Conservation (phyloP, 1,284 basidiomycete species). For the Boletus semigastroideus region DNA sequence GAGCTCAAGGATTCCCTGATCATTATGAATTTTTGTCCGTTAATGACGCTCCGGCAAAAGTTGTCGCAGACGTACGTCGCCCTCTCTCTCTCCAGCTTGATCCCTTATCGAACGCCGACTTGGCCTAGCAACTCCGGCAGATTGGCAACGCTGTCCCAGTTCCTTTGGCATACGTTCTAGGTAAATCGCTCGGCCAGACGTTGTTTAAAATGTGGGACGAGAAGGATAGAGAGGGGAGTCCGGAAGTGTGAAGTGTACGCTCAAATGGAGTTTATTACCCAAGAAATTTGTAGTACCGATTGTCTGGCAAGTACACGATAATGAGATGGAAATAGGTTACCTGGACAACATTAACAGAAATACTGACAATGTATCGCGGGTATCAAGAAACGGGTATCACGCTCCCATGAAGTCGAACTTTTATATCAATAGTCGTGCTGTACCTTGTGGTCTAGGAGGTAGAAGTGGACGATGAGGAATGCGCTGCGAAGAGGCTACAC, state of each 20-base stretch:
- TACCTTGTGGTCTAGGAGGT: slow-evolving; percentile 16
- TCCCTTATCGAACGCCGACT: neutral
- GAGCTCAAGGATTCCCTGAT: slow-evolving; percentile 74
- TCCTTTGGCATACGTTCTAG: slow-evolving; percentile 60
- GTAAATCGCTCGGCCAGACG: slow-evolving; percentile 54
- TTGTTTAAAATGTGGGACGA: slow-evolving; percentile 46
- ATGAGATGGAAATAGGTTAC: slow-evolving; percentile 17
- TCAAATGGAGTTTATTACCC: neutral
- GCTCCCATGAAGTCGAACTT: neutral
- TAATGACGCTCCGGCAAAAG: slow-evolving; percentile 35
- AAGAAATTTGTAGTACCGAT: slow-evolving; percentile 1
- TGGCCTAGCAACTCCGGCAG: slow-evolving; percentile 60
- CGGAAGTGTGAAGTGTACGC: slow-evolving; percentile 34
- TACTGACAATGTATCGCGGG: slow-evolving; percentile 4
- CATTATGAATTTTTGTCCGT: slow-evolving; percentile 54
- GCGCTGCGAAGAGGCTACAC: slow-evolving; percentile 34
- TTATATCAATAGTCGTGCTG: slow-evolving; percentile 18
- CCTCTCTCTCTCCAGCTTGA: neutral
- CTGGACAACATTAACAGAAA: neutral
- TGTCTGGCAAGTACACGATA: neutral
- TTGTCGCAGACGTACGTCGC: slow-evolving; percentile 50
- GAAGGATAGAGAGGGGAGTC: slow-evolving; percentile 44
- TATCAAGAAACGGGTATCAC: slow-evolving; percentile 24
- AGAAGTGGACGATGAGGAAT: slow-evolving; percentile 34
- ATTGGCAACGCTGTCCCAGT: slow-evolving; percentile 76